phyloP scores from a whole-genome alignment of 2,329 filamentous ascomycete genomes.

The Thermothelomyces thermophilus region DNA sequence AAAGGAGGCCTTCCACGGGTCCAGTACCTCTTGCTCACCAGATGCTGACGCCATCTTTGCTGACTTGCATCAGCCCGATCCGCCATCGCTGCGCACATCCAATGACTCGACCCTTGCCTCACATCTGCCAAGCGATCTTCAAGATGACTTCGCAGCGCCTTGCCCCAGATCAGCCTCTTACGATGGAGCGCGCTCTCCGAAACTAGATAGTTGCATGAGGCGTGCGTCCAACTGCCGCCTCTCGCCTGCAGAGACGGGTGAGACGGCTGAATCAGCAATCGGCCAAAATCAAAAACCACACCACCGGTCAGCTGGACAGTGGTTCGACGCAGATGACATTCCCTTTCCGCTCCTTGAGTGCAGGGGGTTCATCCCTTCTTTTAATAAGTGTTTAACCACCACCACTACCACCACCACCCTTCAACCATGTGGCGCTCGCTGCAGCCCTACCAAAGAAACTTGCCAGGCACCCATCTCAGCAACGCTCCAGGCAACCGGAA shows the following conservation, averaged over 20 bases:
- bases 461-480: too few relatives aligned
- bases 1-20: not conserved
- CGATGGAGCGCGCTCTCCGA: not conserved
- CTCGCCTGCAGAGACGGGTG: slow-evolving; percentile 1
- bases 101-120: slow-evolving; percentile 3
- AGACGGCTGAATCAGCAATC: slow-evolving; percentile 24
- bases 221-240: not conserved
- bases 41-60: slow-evolving; percentile 2
- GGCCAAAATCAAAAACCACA: slow-evolving; percentile 2
- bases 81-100: slow-evolving; percentile 3
- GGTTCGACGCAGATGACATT: not conserved
- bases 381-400: not conserved
- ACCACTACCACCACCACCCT: too few relatives aligned
- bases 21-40: not conserved
- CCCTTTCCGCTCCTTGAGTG: not conserved
- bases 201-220: slow-evolving; percentile 7
- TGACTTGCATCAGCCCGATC: slow-evolving; percentile 14
- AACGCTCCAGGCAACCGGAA: not conserved
- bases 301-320: not conserved
- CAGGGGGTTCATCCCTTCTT: not conserved
- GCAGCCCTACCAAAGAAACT: too few relatives aligned
- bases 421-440: too few relatives aligned
- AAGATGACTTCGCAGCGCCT: not conserved
- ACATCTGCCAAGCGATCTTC: slow-evolving; percentile 11
- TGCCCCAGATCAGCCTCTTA: not conserved